Evolutionary conservation across 2,329 filamentous ascomycete species (phyloP).

Genomic region (Talaromyces sp.): DNA sequence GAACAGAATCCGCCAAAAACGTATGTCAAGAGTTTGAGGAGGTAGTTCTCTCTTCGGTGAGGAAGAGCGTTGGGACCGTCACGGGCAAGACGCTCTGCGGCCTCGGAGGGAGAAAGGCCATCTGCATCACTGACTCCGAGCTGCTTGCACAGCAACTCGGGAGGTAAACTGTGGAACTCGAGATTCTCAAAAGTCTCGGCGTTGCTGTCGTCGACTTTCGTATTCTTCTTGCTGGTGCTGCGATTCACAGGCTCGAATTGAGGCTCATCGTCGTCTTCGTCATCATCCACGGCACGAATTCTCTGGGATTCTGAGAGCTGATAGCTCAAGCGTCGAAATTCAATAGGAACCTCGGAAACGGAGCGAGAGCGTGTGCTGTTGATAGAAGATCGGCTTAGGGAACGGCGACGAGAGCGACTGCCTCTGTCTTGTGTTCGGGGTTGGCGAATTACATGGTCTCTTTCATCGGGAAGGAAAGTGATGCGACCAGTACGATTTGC

Average conservation of each 20-base stretch:
- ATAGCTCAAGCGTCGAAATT: slow-evolving; percentile 42
- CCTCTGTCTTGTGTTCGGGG: slow-evolving; percentile 4
- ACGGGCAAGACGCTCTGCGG: slow-evolving; percentile 56
- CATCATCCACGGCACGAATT: slow-evolving; percentile 27
- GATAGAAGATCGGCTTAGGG: slow-evolving; percentile 9
- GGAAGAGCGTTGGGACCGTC: slow-evolving; percentile 69
- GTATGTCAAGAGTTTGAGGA: slow-evolving; percentile 63
- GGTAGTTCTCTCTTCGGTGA: slow-evolving; percentile 61
- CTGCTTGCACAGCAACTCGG: slow-evolving; percentile 58
- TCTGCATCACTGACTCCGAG: slow-evolving; percentile 58
- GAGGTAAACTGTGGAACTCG: slow-evolving; percentile 64
- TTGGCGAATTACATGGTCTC: slow-evolving; percentile 4
- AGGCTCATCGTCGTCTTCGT: slow-evolving; percentile 25
- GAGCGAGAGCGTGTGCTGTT: slow-evolving; percentile 21
- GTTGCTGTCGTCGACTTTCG: slow-evolving; percentile 2
- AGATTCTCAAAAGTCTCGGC: slow-evolving; percentile 56
- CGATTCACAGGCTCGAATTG: slow-evolving; percentile 23
- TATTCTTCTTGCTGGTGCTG: slow-evolving; percentile 38
- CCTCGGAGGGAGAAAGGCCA: slow-evolving; percentile 62
- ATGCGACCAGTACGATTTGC: slow-evolving; percentile 10
- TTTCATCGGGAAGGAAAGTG: slow-evolving; percentile 15
- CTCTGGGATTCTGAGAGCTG: slow-evolving; percentile 41
- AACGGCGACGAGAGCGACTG: slow-evolving; percentile 3
- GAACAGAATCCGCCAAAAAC: slow-evolving; percentile 79
- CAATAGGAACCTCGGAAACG: slow-evolving; percentile 33